These are phyloP conservation scores for Microcera coccophila DNA, from an alignment of 2,329 filamentous ascomycete genomes.

Conservation along the genomic window DNA sequence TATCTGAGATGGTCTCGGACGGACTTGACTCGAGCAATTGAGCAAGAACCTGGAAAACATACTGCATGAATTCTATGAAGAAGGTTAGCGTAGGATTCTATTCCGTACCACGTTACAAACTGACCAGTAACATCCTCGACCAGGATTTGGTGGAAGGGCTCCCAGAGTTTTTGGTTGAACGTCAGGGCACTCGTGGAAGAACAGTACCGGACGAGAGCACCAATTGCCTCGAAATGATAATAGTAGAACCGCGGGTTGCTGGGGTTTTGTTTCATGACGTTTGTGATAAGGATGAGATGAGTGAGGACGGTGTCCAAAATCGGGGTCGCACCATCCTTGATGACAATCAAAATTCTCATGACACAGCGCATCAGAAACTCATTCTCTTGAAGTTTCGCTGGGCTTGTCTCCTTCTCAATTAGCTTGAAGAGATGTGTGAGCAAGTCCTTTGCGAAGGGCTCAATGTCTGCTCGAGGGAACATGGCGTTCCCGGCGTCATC, in stretches of 20 bases:
- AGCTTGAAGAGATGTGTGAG: constrained; percentile 86
- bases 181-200: constrained; percentile 61
- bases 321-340: constrained; percentile 73
- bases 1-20: constrained; percentile 69
- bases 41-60: constrained; percentile 92
- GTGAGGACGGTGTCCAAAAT: constrained; percentile 75
- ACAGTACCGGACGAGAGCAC: constrained; percentile 75
- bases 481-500: constrained; percentile 72
- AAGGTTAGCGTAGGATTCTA: constrained; percentile 27
- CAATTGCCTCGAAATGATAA: constrained; percentile 93
- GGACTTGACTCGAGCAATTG: constrained; percentile 85
- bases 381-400: constrained; percentile 96
- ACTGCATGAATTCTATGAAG: constrained; percentile 79
- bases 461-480: constrained; percentile 74
- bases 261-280: constrained; percentile 88
- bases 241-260: constrained; percentile 99
- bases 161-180: constrained; percentile 77
- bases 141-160: constrained; percentile 76
- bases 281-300: constrained; percentile 84
- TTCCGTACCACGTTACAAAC: constrained; percentile 9
- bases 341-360: constrained; percentile 94
- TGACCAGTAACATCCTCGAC: constrained; percentile 75
- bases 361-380: constrained; percentile 98
- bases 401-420: constrained; percentile 77
- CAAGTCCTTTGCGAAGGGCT: constrained; percentile 78